phyloP scores from a whole-genome alignment of 331 rosid species.

The Quercus tomentella region DNA sequence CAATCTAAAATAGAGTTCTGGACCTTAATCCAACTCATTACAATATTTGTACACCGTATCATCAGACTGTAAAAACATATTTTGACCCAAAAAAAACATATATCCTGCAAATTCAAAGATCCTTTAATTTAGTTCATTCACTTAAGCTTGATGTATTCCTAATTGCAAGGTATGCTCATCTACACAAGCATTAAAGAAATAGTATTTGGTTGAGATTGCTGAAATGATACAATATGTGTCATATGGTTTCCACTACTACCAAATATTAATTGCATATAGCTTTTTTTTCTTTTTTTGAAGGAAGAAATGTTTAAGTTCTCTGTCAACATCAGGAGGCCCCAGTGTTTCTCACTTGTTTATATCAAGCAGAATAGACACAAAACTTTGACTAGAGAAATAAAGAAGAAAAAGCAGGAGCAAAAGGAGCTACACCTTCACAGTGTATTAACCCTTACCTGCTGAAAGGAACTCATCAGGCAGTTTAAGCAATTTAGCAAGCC shows the following conservation, averaged over 20 bases:
- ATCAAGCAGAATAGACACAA: background rate
- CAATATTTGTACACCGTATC: background rate
- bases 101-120: background rate
- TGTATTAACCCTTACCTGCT: slow-evolving; percentile 39
- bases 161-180: background rate
- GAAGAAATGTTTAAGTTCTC: background rate
- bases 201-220: background rate
- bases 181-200: background rate
- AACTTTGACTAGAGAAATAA: background rate
- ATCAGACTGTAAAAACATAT: background rate
- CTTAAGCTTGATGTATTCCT: background rate
- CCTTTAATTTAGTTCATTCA: background rate
- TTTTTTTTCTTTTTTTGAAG: background rate
- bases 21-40: background rate
- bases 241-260: background rate
- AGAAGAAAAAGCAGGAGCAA: background rate
- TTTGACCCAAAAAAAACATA: background rate
- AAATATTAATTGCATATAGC: background rate
- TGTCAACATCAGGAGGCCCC: background rate
- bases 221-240: background rate
- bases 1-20: slow-evolving; percentile 9
- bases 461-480: slow-evolving; percentile 65
- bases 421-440: background rate
- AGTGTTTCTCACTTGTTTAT: background rate
- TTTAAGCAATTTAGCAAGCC: slow-evolving; percentile 78